Evolutionary conservation across 495 filamentous ascomycete species (phyloP).

Genomic region (Thermothielavioides terrestris): DNA sequence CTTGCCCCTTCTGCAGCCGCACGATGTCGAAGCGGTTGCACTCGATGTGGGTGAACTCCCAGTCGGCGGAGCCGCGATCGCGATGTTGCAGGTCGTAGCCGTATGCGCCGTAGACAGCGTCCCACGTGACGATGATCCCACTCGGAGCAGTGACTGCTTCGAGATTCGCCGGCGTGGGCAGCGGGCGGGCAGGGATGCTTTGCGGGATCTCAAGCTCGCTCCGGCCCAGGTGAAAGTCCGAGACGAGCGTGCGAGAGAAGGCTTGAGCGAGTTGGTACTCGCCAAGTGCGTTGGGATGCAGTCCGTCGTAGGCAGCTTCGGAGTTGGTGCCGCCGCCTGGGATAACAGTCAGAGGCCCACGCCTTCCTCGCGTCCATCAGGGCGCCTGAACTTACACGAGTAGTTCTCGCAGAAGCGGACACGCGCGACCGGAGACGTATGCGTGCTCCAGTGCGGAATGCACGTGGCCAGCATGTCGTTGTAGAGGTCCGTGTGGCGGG

Average conservation of each 20-base stretch:
- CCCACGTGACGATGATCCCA: constrained; percentile 19
- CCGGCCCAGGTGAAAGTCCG: constrained; percentile 10
- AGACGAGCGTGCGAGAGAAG: constrained; percentile 18
- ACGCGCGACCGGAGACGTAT: constrained; percentile 18
- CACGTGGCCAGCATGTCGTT: constrained; percentile 18
- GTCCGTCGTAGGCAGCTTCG: constrained; percentile 27
- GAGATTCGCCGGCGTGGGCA: constrained; percentile 9
- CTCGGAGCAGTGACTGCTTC: not conserved
- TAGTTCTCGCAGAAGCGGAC: constrained; percentile 24
- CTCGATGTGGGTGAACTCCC: not conserved
- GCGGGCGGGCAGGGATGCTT: constrained; percentile 8
- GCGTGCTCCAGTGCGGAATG: constrained; percentile 13
- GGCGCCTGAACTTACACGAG: constrained; percentile 21
- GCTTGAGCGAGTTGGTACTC: constrained; percentile 25
- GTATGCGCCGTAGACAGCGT: constrained; percentile 20
- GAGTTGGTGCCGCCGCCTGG: constrained; percentile 14
- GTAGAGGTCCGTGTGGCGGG: constrained; percentile 19
- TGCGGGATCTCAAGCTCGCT: constrained; percentile 10
- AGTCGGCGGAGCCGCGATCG: not conserved
- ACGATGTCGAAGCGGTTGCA: constrained; percentile 5
- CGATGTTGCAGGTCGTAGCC: constrained; percentile 18
- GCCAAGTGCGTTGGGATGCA: constrained; percentile 30
- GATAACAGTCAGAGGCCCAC: not conserved
- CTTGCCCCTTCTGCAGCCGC: not conserved
- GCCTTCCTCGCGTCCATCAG: too few relatives aligned